These are phyloP conservation scores for Boehmeria nivea DNA, from an alignment of 306 rosid genomes.

Conservation along the genomic window DNA sequence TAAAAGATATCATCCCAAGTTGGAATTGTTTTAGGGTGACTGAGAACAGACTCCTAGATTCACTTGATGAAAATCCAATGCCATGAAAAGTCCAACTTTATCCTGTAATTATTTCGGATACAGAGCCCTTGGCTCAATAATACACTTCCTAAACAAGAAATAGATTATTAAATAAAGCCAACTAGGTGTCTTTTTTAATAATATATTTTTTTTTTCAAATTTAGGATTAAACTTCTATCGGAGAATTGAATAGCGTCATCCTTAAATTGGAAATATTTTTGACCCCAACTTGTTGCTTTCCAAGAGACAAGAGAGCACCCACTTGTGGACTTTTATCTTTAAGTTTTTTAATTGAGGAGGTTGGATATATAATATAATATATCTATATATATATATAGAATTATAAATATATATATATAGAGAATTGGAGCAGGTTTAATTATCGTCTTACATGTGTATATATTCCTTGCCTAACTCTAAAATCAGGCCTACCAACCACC, in stretches of 20 bases:
- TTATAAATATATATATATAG: too few species aligned
- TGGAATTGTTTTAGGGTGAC: neutral
- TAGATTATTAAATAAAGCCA: neutral
- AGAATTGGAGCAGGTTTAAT: slow-evolving; percentile 1
- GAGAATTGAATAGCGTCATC: slow-evolving; percentile 7
- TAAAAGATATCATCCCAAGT: neutral
- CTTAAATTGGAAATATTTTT: slow-evolving; percentile 1
- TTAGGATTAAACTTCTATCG: neutral
- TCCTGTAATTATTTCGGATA: slow-evolving; percentile 13
- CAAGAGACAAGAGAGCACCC: slow-evolving; percentile 15
- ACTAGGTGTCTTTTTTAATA: neutral
- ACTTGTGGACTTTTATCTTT: neutral
- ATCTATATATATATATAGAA: neutral
- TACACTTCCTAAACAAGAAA: neutral
- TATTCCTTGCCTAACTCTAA: neutral
- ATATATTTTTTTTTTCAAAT: neutral
- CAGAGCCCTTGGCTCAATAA: slow-evolving; percentile 29
- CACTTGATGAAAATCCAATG: slow-evolving; percentile 25
- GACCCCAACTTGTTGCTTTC: slow-evolving; percentile 19
- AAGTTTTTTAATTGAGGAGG: neutral
- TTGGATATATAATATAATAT: neutral
- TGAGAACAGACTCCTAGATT: slow-evolving; percentile 15
- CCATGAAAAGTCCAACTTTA: slow-evolving; percentile 22
- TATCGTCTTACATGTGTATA: neutral
- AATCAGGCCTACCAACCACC: neutral